Evolutionary conservation across 257 asterid genomes (phyloP), one percentile per base, ranked within the genome.

Genomic region (Nicotiana sylvestris): DNA sequence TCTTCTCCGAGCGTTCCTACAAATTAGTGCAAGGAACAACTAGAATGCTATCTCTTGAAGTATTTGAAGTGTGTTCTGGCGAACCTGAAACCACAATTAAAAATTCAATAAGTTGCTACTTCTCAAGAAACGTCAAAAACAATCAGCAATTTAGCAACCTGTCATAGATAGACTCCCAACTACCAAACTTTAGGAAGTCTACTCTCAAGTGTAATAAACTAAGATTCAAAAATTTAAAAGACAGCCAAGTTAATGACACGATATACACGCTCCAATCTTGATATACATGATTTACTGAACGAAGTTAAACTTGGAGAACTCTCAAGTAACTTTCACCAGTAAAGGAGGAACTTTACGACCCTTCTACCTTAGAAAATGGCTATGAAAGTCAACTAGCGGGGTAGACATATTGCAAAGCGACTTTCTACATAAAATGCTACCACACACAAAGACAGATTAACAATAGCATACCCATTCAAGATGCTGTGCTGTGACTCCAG

Each of bases 21-120:
- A 18, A 62, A 82, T 49, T 57, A 15, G 49, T 35, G 53, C 66
- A 82, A 43, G 55, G 85, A 76, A 78, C 11, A 61, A 76, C 91
- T 91, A 96, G 90, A 92, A 96, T 21, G 99, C 98, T 16, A 94
- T 94, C 85, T 96, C 99, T 89, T 96, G 92, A 87, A 94, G 99
- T 85, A 96, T 92, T 89, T 96, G 95, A 80, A 94, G 96, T 49
- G 99, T 94, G 82, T 96, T 94, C 91, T 91, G 97, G 81, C 94
- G 99, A 88, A 96, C 98, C 98, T 96, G 97, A 72, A 79, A 81
- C 78, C 78, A 72, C 74, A 85, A 81, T 6, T 76, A 82, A 81
- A 49, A 82, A 84, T 64, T 82, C 56, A 74, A 70, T 66, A 62
- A 29, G 15, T 51, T 49, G 80, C 39, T 74, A 49, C 39, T 49